Base-by-base conservation (phyloP, 2,329 filamentous ascomycete species). In the Fusarium redolens region DNA sequence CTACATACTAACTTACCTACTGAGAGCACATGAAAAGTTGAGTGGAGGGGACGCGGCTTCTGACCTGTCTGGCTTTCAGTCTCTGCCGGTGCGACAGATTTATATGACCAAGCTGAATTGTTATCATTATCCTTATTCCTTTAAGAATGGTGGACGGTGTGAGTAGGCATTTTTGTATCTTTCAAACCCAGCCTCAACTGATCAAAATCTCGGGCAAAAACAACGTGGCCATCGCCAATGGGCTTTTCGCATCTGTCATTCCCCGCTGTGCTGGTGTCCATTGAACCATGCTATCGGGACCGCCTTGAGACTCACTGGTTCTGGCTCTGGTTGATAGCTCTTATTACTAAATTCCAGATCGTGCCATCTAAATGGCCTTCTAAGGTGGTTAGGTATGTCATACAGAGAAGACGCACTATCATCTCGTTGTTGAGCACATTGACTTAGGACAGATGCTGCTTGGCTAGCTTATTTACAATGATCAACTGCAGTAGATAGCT, bases 141-240 rank as follows among this genome's bases (percentile, higher is more conserved):
- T 58, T 41, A 45, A 52, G 51, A 68, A 58, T 54, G 45, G 25
- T 31, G 28, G 58, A 38, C 37, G 30, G 18, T 48, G 35, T 18
- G 31, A 47, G 22, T 18, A 20, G 12, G 25, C 22, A 56, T 51
- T 43, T 55, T 50, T 65, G 25, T 47, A 56, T 63, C 43, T 48
- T 58, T 63, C 48, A 48, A 55, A 43, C 51, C 52, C 50, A 62
- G 59, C 57, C 31, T 51, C 33, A 66, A 25, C 38, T 43, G 37
- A 33, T 38, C n/a, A 40, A 65, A 35, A 37, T 54, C 56, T 68
- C 35, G 31, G 65, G 54, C 33, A 38, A 50, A 40, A 52, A 70
- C 28, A 68, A 55, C 48, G 48, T 65, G 65, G 45, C 47, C 4
- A 35, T 65, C 33, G 33, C 38, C 30, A 33, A n/a, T 48, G 41